These are phyloP conservation scores for Paraconiothyrium sp. DNA, from an alignment of 2,329 filamentous ascomycete genomes.

Conservation along the genomic window DNA sequence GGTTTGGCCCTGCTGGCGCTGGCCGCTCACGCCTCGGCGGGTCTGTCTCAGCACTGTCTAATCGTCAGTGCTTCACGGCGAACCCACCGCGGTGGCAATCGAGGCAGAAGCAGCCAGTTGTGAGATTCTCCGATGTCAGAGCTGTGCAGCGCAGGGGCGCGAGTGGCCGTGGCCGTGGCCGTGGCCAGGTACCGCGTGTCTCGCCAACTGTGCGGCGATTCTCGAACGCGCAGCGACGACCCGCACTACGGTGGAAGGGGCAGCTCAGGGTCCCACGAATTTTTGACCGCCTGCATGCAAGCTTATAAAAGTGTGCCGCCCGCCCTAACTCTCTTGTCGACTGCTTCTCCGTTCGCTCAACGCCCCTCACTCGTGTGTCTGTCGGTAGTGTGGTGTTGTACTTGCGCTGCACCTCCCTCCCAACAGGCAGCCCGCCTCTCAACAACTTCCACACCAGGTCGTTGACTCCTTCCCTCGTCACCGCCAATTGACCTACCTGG, in stretches of 20 bases:
- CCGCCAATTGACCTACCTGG: background rate
- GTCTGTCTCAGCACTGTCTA: background rate
- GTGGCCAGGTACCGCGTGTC: constrained; percentile 5
- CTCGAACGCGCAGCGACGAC: constrained; percentile 5
- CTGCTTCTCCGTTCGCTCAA: constrained; percentile 8
- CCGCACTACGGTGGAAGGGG: constrained; percentile 9
- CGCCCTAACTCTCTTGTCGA: background rate
- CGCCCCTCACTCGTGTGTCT: background rate
- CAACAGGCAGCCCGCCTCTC: constrained; percentile 20
- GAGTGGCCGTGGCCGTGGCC: background rate
- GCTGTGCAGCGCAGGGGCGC: background rate
- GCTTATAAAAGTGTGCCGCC: constrained; percentile 6
- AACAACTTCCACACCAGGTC: constrained; percentile 9
- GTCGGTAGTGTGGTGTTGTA: constrained; percentile 2
- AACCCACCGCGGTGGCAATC: constrained; percentile 20
- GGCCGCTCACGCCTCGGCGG: background rate
- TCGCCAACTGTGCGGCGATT: background rate
- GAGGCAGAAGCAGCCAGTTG: background rate
- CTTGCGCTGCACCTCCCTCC: background rate
- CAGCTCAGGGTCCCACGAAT: constrained; percentile 7
- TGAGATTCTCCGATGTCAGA: background rate
- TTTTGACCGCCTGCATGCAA: constrained; percentile 5
- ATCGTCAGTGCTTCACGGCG: constrained; percentile 8
- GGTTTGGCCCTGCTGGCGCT: constrained; percentile 13
- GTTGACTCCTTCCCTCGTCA: background rate